Conservation (phyloP, 2,329 filamentous ascomycete genomes). For the Trichoderma sp. region DNA sequence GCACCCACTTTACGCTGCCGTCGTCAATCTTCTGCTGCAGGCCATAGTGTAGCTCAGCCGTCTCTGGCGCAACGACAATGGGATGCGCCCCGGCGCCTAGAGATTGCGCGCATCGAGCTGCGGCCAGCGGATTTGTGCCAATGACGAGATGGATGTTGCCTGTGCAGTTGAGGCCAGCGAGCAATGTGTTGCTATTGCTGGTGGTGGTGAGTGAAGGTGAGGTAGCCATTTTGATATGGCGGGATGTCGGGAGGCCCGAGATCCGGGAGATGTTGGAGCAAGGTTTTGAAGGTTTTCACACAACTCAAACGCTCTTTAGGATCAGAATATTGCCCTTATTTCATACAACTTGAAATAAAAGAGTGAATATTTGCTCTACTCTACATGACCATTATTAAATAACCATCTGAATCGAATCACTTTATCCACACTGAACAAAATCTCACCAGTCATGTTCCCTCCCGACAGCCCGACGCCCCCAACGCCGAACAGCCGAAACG, state of each 20-base stretch:
- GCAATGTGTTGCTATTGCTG: conserved; percentile 42
- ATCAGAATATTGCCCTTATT: background rate
- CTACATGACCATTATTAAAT: background rate
- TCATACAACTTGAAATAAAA: background rate
- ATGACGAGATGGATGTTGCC: conserved; percentile 80
- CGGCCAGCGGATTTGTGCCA: conserved; percentile 85
- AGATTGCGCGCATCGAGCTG: conserved; percentile 76
- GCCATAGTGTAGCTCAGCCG: conserved; percentile 58
- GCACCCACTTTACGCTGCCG: conserved; percentile 65
- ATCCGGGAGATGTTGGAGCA: conserved; percentile 1
- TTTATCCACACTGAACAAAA: background rate
- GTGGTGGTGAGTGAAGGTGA: background rate
- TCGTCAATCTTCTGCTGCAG: conserved; percentile 66
- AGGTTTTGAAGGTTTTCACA: background rate
- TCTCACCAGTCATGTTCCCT: background rate
- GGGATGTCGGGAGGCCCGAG: conserved; percentile 18
- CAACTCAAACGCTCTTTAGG: background rate
- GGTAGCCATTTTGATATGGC: background rate
- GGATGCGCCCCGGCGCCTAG: conserved; percentile 80
- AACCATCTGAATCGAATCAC: background rate
- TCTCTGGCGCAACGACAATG: conserved; percentile 72
- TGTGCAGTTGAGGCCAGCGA: conserved; percentile 71
- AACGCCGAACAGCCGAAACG: conserved; percentile 47
- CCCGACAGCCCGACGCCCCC: conserved; percentile 50
- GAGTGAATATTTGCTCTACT: background rate